These are phyloP conservation scores for Dendrocalamus latiflorus DNA, from an alignment of 202 grass and related monocot genomes.

Conservation along the genomic window DNA sequence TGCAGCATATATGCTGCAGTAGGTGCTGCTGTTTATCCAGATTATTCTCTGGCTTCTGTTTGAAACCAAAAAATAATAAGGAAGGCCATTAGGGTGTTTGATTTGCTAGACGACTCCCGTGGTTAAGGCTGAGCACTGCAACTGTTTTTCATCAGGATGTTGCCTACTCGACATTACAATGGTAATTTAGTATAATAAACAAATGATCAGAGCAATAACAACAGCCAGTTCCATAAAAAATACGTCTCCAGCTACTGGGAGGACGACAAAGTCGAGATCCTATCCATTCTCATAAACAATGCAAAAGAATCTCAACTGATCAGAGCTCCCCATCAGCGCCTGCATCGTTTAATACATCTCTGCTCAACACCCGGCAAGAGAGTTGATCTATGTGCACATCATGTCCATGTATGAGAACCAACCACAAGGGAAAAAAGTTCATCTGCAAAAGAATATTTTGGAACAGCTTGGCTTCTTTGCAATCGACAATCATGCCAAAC, in stretches of 20 bases:
- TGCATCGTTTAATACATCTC: conserved; percentile 32
- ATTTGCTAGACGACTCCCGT: not conserved
- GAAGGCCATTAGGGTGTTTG: not conserved
- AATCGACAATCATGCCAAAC: conserved; percentile 16
- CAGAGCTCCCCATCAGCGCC: not conserved
- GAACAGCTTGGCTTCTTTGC: conserved; percentile 15
- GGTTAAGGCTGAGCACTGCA: not conserved
- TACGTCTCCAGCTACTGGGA: conserved; percentile 21
- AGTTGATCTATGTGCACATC: conserved; percentile 32
- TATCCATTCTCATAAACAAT: conserved; percentile 35
- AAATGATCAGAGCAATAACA: conserved; percentile 24
- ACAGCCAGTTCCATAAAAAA: conserved; percentile 28
- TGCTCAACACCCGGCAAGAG: conserved; percentile 28
- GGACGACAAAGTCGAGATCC: conserved; percentile 39
- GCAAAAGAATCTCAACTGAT: conserved; percentile 26
- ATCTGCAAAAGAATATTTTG: conserved; percentile 16
- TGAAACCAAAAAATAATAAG: not conserved
- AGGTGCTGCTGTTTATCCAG: not conserved
- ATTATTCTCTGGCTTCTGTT: not conserved
- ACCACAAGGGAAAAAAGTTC: conserved; percentile 14
- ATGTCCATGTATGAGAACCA: not conserved
- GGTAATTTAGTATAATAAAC: not conserved
- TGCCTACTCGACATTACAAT: not conserved
- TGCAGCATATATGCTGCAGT: not conserved
- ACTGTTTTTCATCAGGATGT: conserved; percentile 4